Evolutionary conservation across 2,329 filamentous ascomycete species (phyloP).

Genomic region (Colletotrichum spinosum): DNA sequence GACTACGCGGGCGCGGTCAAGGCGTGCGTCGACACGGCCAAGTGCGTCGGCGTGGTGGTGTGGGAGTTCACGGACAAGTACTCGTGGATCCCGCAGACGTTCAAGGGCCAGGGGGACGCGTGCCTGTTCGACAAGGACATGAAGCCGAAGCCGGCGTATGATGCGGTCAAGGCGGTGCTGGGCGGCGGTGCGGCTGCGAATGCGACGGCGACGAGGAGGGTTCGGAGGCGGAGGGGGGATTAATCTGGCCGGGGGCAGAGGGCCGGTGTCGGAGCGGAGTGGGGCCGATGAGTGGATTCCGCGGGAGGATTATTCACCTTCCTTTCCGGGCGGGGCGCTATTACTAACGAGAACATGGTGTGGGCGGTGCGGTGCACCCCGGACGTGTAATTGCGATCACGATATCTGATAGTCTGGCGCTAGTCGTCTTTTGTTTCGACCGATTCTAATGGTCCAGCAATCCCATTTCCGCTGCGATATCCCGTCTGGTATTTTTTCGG

Average conservation of each 20-base stretch:
- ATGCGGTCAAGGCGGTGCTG: conserved; percentile 49
- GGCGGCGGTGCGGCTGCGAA: background rate
- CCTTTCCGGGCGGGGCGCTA: conserved; percentile 14
- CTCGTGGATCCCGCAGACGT: conserved; percentile 53
- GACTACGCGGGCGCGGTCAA: conserved; percentile 55
- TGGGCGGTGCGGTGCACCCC: background rate
- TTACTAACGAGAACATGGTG: background rate
- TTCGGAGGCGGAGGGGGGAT: background rate
- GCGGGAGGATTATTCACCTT: conserved; percentile 16
- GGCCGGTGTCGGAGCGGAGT: conserved; percentile 2
- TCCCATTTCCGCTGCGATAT: no score
- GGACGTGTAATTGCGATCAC: no score
- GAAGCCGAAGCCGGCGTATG: conserved; percentile 53
- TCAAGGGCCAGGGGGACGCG: conserved; percentile 51
- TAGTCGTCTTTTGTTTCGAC: no score
- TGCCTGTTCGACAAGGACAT: conserved; percentile 51
- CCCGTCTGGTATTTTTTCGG: background rate
- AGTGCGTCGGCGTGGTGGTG: conserved; percentile 56
- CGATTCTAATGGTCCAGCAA: no score
- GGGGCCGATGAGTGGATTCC: background rate
- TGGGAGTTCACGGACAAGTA: conserved; percentile 58
- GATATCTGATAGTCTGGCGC: no score
- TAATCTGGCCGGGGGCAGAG: background rate
- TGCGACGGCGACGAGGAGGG: background rate
- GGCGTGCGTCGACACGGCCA: conserved; percentile 48